Base-by-base conservation (phyloP, 1,284 basidiomycete species). In the Boletus semigastroideus region DNA sequence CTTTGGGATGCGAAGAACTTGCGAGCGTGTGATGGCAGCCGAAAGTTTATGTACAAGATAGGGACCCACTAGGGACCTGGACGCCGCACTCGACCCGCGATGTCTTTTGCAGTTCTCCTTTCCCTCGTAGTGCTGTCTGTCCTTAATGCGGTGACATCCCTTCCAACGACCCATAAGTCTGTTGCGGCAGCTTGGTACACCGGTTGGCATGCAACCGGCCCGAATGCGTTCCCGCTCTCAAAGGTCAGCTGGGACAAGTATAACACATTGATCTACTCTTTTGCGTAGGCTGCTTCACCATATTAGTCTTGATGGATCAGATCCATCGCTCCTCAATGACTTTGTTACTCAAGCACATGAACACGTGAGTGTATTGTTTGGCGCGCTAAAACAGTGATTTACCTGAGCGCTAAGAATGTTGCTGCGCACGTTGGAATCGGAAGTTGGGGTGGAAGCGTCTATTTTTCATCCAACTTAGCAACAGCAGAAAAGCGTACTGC, bases 361-460 rank as follows among this genome's bases (percentile, higher is more conserved):
- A 4, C 63, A 85, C 57, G 83, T 71, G 25, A 52, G 65, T 34
- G n/a, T 41, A 14, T n/a, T 5, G 14, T 16, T 25, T n/a, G n/a
- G 5, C 2, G 31, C 8, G 5, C 17, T 25, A 20, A 41, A 22
- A 34, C 4, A 12, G 34, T 17, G 28, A 1, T 43, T 56, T 9
- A 54, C 38, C 28, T 34, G 30, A 11, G 9, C 12, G n/a, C 14
- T 68, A 31, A 87, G 76, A 66, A 66, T 48, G 87, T 92, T 52
- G 77, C 80, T 52, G 89, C 90, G 16, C 74, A 85, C 46, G 68
- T 92, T 33, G 84, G 86, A 19, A 75, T 95, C 47, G 93, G 93
- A 42, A 93, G 93, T 36, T 95, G 92, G 92, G 82, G 66, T 89
- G 92, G 9, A 68, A 75, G 46, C 77, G 82, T 58, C 17, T 85